Evolutionary conservation across 148 eudicot species (phyloP).

Genomic region (Rhododendron ferrugineum): DNA sequence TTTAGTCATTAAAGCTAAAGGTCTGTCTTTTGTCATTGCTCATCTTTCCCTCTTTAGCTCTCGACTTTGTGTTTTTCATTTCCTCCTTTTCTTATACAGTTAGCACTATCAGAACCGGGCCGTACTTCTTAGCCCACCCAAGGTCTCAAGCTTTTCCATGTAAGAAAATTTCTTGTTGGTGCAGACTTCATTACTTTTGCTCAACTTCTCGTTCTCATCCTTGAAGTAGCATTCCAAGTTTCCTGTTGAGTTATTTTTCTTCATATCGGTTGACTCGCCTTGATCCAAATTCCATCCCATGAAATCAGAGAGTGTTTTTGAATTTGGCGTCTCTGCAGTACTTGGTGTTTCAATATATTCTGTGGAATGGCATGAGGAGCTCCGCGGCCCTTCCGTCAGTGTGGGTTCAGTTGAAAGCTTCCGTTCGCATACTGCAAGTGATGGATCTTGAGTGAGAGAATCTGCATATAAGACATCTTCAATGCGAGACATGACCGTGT

Average conservation of each 20-base stretch:
- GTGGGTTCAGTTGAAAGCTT: conserved; percentile 8
- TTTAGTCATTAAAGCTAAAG: conserved; percentile 13
- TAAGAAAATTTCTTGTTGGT: conserved; percentile 37
- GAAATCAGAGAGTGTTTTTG: conserved; percentile 41
- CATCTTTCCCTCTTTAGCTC: conserved; percentile 4
- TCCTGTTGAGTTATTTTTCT: conserved; percentile 20
- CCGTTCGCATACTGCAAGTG: conserved; percentile 13
- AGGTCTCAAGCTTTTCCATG: conserved; percentile 35
- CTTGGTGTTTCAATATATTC: conserved; percentile 18
- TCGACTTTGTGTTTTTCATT: conserved; percentile 2
- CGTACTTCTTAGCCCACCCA: conserved; percentile 62
- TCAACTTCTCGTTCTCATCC: conserved; percentile 25
- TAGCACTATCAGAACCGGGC: conserved; percentile 42
- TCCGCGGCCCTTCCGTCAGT: background rate
- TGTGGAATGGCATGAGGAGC: conserved; percentile 5
- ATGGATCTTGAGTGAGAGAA: conserved; percentile 23
- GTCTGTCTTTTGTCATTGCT: background rate
- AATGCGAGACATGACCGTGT: conserved; percentile 43
- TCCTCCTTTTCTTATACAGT: background rate
- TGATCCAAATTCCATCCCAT: conserved; percentile 48
- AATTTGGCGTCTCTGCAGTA: conserved; percentile 19
- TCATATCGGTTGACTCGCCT: conserved; percentile 26
- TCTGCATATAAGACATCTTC: conserved; percentile 55
- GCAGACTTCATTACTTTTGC: conserved; percentile 9
- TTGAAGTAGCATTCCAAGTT: conserved; percentile 19